Evolutionary conservation across 768 basidiomycete genomes (phyloP).

Genomic region (Asterophora lycoperdoides): DNA sequence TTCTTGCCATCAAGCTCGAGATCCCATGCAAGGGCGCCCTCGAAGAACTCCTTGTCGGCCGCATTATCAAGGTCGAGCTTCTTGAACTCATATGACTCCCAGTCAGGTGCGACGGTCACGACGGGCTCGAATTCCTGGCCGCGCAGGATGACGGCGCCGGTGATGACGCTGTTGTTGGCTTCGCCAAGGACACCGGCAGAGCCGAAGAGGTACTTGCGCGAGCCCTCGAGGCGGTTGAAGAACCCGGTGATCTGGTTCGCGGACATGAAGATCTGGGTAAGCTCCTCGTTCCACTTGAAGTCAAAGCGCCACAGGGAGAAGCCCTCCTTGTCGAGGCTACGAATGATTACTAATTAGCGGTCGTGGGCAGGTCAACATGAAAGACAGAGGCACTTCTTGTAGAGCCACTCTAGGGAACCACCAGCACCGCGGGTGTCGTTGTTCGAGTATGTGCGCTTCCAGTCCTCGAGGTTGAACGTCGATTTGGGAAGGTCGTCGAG

Average conservation of each 20-base stretch:
- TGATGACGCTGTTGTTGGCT: constrained; percentile 72
- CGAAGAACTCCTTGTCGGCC: constrained; percentile 86
- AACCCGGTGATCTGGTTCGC: constrained; percentile 91
- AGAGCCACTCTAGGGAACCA: constrained; percentile 94
- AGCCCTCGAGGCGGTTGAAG: constrained; percentile 97
- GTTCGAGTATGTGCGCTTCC: constrained; percentile 98
- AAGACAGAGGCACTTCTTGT: constrained; percentile 69
- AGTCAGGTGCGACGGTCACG: constrained; percentile 83
- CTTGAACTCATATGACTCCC: constrained; percentile 81
- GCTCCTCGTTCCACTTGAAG: constrained; percentile 96
- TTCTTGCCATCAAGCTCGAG: constrained; percentile 82
- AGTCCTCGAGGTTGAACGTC: constrained; percentile 87
- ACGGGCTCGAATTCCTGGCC: constrained; percentile 71
- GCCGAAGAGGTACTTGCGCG: constrained; percentile 94
- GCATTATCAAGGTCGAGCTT: constrained; percentile 70
- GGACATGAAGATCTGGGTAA: constrained; percentile 92
- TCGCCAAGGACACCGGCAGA: constrained; percentile 88
- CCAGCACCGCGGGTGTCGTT: constrained; percentile 85
- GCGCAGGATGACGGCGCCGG: constrained; percentile 78
- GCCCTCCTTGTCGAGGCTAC: constrained; percentile 81
- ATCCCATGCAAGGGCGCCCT: constrained; percentile 93
- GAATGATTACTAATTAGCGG: not conserved
- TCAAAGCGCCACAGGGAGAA: constrained; percentile 90
- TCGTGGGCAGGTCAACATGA: not conserved
- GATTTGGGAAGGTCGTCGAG: constrained; percentile 89